Evolutionary conservation across 1,284 basidiomycete species (phyloP), one percentile per base, ranked within the genome.

Genomic region (Leccinum olivaceoglutinosum): DNA sequence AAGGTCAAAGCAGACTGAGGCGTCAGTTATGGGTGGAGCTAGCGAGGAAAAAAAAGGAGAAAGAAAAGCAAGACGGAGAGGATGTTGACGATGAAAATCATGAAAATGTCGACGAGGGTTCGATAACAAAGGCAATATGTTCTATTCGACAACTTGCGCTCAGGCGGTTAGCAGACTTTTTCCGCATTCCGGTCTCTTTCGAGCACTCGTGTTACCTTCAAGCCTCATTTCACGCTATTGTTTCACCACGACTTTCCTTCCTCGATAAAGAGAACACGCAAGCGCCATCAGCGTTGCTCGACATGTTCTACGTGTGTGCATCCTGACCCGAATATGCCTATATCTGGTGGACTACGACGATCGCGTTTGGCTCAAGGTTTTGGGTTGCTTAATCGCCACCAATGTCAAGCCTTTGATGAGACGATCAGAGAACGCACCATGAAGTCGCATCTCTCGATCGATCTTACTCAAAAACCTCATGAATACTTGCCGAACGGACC

Each of bases 241-340:
- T 99, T 70, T 88, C 89, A 0, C 95, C 96, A 0, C 90, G 96
- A 18, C 79, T 99, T 32, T 78, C 85, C 0, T 77, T 80, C 5
- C 81, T 99, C 25, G 87, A 92, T 62, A 80, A 80, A 58, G 96
- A 99, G 76, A 98, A 96, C 70, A 93, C 92, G 0, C 96, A 99
- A 76, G 85, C 93, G 0, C 94, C 96, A 0, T 96, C 95, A 0
- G 89, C 94, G 0, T 80, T 98, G 34, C 80, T 99, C 51, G 94
- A 97, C 46, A 81, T 99, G 1, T 91, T 98, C 74, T 84, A 88
- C 64, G 80, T 85, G 4, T 97, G 96, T 89, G 86, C 92, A 0
- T 74, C 80, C 9, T 81, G 84, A 32, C 77, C 78, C 1, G 82
- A 88, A 10, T 85, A 88, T 63, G 81, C 85, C 16, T 72, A 5